Evolutionary conservation across 2,329 filamentous ascomycete genomes (phyloP).

Genomic region (Sclerotinia trifoliorum): DNA sequence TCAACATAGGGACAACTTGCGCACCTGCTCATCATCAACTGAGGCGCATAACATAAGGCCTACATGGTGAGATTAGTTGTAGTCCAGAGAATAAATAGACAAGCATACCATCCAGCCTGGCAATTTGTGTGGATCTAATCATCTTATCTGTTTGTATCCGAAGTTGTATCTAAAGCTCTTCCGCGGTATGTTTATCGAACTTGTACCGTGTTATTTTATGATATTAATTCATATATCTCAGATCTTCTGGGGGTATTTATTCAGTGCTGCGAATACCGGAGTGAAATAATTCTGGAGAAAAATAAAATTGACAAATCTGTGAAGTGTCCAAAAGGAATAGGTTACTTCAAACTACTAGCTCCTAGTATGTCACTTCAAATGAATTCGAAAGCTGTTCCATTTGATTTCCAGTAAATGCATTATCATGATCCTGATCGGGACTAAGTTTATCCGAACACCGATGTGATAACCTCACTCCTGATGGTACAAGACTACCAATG

Average conservation of each 20-base stretch:
- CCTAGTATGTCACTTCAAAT: not conserved
- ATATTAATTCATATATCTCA: not conserved
- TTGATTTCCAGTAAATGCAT: not conserved
- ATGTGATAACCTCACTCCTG: not conserved
- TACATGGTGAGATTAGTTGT: slow-evolving; percentile 42
- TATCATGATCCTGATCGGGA: slow-evolving; percentile 7
- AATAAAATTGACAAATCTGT: not conserved
- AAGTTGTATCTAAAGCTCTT: slow-evolving; percentile 12
- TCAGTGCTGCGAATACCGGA: not conserved
- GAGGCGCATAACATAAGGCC: slow-evolving; percentile 94
- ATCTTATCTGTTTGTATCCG: slow-evolving; percentile 30
- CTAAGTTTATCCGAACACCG: not conserved
- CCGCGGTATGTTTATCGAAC: not conserved
- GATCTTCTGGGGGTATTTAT: not conserved
- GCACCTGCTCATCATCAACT: slow-evolving; percentile 81
- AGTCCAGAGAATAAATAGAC: not conserved
- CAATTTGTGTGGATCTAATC: slow-evolving; percentile 93
- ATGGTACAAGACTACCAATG: not conserved
- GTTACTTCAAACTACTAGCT: not conserved
- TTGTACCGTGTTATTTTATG: slow-evolving; percentile 1
- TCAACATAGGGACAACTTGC: slow-evolving; percentile 28
- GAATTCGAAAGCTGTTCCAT: slow-evolving; percentile 12
- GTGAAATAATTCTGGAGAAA: not conserved
- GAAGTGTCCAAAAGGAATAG: slow-evolving; percentile 4
- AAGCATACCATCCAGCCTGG: slow-evolving; percentile 78